Base-by-base conservation (phyloP, 2,329 filamentous ascomycete species). In the Cytospora leucostoma region DNA sequence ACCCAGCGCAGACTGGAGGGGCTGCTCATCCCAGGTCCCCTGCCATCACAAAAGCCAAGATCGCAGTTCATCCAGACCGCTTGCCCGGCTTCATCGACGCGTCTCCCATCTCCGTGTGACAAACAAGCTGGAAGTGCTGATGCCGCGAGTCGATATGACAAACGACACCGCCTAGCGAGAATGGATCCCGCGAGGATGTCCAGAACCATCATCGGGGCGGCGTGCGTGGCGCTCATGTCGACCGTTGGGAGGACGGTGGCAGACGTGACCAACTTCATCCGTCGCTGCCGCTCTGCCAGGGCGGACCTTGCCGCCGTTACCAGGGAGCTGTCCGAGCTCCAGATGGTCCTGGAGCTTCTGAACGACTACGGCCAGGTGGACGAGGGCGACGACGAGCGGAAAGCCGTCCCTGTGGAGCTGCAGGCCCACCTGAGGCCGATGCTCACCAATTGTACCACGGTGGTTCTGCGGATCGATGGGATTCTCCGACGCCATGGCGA, bases 311-410 rank as follows among this genome's bases (percentile, higher is more conserved):
- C 66, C 17, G 56, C 66, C 54, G 61, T 70, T 60, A 65, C 61
- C 12, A 61, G 67, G 33, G 68, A 70, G 66, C 65, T 70, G 13
- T 66, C 65, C 17, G 64, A 68, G 57, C 66, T 70, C 44, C 57
- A 62, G 44, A 63, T 68, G 56, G 66, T 70, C 15, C 62, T 70
- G 56, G 66, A 69, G 40, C 66, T 70, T 19, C 65, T 70, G 33
- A 66, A 69, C 50, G 68, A 70, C 56, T 65, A 64, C 37, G 62
- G 59, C 11, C 59, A 66, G 59, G 55, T 34, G 12, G 61, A 27
- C 38, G 37, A 44, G 50, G 21, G 35, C 38, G 58, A 33, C 1
- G 58, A 40, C 1, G 51, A 51, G 7, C 53, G 32, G 37, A 27
- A 61, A 4, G 59, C 44, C 19, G 59, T 68, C 13, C 68, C 67